Evolutionary conservation across 257 asterid genomes (phyloP).

Genomic region (Solanum tarapatanum): DNA sequence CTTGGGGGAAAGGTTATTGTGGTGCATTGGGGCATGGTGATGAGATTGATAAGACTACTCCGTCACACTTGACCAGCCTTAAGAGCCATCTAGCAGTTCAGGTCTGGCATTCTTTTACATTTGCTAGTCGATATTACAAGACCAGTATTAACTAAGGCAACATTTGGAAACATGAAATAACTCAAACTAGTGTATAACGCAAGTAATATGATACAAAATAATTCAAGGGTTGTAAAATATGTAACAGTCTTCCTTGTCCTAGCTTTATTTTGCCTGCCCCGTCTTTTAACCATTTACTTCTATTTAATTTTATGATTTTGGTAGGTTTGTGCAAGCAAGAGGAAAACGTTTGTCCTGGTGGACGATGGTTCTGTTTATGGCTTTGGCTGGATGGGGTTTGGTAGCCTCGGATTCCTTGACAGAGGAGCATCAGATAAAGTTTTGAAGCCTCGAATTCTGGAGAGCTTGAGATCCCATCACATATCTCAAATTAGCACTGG

Average conservation of each 20-base stretch:
- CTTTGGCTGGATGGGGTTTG: slow-evolving; percentile 84
- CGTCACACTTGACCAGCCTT: slow-evolving; percentile 40
- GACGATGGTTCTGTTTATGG: slow-evolving; percentile 66
- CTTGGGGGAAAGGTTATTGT: slow-evolving; percentile 94
- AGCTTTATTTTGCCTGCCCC: not conserved
- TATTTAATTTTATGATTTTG: not conserved
- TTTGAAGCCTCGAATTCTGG: slow-evolving; percentile 41
- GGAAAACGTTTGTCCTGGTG: slow-evolving; percentile 62
- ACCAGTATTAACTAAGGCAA: not conserved
- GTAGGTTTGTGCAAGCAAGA: slow-evolving; percentile 78
- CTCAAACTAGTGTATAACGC: not conserved
- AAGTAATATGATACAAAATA: not conserved
- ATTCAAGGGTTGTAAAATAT: not conserved
- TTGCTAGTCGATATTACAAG: not conserved
- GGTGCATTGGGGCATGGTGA: slow-evolving; percentile 87
- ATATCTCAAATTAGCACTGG: slow-evolving; percentile 86
- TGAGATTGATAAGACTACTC: slow-evolving; percentile 69
- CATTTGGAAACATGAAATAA: not conserved
- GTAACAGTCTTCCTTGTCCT: not conserved
- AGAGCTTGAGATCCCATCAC: slow-evolving; percentile 47
- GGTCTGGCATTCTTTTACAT: slow-evolving; percentile 26
- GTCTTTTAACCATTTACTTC: no score
- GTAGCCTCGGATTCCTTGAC: slow-evolving; percentile 75
- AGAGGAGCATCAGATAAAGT: slow-evolving; percentile 48
- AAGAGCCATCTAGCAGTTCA: slow-evolving; percentile 55